Evolutionary conservation across 2,329 filamentous ascomycete genomes (phyloP).

Genomic region (Diaporthe nobilis): DNA sequence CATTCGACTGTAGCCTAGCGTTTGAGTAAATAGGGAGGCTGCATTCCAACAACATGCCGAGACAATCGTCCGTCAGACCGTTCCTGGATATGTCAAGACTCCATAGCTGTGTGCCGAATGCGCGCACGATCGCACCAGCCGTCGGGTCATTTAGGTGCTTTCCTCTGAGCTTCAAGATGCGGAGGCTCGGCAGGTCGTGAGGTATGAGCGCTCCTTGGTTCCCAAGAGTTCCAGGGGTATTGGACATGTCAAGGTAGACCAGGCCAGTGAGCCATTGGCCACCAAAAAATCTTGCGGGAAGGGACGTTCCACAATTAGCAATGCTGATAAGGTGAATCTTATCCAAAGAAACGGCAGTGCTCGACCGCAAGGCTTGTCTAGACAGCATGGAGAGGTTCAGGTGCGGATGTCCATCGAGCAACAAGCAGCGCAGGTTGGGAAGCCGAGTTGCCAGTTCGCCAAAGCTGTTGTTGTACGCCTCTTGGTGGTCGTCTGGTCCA

Average conservation of each 20-base stretch:
- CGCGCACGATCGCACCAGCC: constrained; percentile 52
- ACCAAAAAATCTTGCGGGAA: constrained; percentile 58
- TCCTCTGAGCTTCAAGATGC: constrained; percentile 65
- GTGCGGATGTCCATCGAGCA: constrained; percentile 63
- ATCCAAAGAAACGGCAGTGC: constrained; percentile 43
- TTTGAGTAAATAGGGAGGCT: constrained; percentile 51
- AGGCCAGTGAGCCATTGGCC: constrained; percentile 55
- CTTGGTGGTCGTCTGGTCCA: constrained; percentile 3
- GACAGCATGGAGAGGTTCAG: constrained; percentile 58
- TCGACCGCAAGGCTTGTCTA: constrained; percentile 4
- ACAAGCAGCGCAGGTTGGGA: constrained; percentile 60
- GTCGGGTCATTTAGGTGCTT: constrained; percentile 62
- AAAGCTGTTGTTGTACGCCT: constrained; percentile 51
- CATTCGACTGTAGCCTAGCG: constrained; percentile 51
- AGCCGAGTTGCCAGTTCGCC: constrained; percentile 56
- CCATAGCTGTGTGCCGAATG: constrained; percentile 62
- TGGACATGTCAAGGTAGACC: constrained; percentile 68
- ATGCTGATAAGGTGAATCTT: constrained; percentile 62
- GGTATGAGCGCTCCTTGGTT: constrained; percentile 52
- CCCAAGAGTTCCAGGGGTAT: constrained; percentile 60
- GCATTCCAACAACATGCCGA: constrained; percentile 51
- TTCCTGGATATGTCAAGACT: constrained; percentile 70
- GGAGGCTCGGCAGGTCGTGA: constrained; percentile 59
- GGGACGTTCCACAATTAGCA: constrained; percentile 54
- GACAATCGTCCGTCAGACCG: constrained; percentile 61